Percentiles rank a stretch among this genome's conserved stretches.
phyloP scores from a whole-genome alignment of 75 land plant genomes.

The Cupressus sempervirens region DNA sequence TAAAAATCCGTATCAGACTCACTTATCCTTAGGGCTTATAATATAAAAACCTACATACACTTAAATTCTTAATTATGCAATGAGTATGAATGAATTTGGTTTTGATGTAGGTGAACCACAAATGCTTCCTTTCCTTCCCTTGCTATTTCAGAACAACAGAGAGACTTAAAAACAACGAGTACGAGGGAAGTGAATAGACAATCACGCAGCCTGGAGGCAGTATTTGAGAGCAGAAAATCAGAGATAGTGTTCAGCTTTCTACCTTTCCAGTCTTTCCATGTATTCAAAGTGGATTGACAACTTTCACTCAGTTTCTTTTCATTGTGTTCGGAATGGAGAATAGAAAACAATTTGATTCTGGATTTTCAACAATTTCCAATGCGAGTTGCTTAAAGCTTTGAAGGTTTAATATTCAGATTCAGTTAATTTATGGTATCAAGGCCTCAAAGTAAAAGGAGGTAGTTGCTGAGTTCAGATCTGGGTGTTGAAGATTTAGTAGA shows the following conservation, averaged over 20 bases:
- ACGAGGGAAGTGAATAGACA: not conserved
- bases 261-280: not conserved
- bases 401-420: not conserved
- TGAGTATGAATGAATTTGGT: too few species aligned
- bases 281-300: not conserved
- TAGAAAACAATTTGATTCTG: not conserved
- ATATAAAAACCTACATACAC: too few species aligned
- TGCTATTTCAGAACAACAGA: too few species aligned
- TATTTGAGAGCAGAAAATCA: not conserved
- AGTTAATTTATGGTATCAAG: not conserved
- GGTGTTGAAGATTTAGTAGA: not conserved
- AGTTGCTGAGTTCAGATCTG: not conserved
- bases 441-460: not conserved
- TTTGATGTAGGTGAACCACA: too few species aligned
- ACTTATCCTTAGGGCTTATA: too few species aligned
- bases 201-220: not conserved
- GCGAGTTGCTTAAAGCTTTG: not conserved
- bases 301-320: not conserved
- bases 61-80: too few species aligned
- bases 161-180: not conserved
- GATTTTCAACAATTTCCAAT: not conserved
- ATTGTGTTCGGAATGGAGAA: not conserved
- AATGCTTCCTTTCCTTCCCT: too few species aligned
- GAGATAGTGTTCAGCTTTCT: not conserved
- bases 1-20: too few species aligned